These are phyloP conservation scores for Colletotrichum horii DNA, from an alignment of 2,329 filamentous ascomycete genomes.

Conservation along the genomic window DNA sequence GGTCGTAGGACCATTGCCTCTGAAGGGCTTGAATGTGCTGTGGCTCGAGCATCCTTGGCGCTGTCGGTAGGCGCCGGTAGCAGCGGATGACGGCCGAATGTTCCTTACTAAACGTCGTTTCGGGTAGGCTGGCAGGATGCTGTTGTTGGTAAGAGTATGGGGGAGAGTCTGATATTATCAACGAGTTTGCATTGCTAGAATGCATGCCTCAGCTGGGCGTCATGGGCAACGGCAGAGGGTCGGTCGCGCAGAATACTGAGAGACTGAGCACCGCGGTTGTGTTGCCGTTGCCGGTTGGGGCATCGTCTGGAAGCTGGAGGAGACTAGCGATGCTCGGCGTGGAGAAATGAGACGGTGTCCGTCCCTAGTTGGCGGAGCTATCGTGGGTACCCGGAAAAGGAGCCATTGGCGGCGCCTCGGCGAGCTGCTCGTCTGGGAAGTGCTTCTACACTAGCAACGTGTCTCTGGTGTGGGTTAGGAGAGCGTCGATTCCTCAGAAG, in stretches of 20 bases:
- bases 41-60: background rate
- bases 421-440: background rate
- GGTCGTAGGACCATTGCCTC: background rate
- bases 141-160: background rate
- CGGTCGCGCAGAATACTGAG: background rate
- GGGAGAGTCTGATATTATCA: background rate
- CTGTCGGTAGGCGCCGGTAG: conserved; percentile 1
- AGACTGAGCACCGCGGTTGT: background rate
- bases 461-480: background rate
- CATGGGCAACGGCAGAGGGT: background rate
- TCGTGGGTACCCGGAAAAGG: background rate
- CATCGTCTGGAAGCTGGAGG: background rate
- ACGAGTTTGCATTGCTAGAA: background rate
- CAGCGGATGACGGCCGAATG: background rate
- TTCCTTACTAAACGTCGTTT: background rate
- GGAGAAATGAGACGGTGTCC: conserved; percentile 8
- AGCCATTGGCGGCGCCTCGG: background rate
- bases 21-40: background rate
- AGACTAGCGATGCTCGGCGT: background rate
- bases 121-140: background rate
- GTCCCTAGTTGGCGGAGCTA: background rate
- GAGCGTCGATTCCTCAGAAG: background rate
- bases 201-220: background rate
- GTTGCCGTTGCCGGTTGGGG: background rate
- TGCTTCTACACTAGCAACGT: background rate